Percentiles rank a stretch among this genome's conserved stretches.
phyloP scores from a whole-genome alignment of 2,329 filamentous ascomycete genomes.

The Aureobasidium namibiae region DNA sequence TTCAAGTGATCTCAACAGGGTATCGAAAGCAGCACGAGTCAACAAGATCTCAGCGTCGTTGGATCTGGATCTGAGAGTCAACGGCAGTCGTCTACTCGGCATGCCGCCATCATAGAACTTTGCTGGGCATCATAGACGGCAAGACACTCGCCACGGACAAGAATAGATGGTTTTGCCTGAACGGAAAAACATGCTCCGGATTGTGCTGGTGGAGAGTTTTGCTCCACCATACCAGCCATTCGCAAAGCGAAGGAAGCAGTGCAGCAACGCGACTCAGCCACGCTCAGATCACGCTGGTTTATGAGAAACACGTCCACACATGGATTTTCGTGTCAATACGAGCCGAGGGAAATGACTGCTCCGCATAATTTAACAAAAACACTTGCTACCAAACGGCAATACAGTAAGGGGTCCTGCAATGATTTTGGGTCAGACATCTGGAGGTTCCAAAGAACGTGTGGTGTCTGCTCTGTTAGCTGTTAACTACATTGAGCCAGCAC shows the following conservation, averaged over 20 bases:
- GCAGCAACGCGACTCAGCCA: not conserved
- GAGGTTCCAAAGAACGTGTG: no score
- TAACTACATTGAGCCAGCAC: no score
- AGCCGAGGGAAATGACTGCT: not conserved
- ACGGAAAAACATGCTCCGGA: not conserved
- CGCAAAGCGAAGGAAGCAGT: not conserved
- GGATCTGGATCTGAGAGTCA: not conserved
- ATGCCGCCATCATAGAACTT: not conserved
- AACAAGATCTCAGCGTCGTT: not conserved
- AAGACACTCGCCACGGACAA: not conserved
- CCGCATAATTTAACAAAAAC: slow-evolving; percentile 3
- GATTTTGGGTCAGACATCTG: no score
- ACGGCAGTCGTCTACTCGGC: not conserved
- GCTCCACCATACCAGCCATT: not conserved
- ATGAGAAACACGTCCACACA: not conserved
- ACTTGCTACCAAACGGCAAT: not conserved
- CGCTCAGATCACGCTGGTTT: not conserved
- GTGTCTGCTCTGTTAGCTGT: no score
- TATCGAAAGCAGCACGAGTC: not conserved
- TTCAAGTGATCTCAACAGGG: not conserved
- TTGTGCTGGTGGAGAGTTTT: not conserved
- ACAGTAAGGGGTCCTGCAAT: no score
- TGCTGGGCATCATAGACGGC: not conserved
- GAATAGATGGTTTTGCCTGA: not conserved
- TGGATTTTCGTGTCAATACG: not conserved